These are phyloP conservation scores for Colletotrichum tanaceti DNA, from an alignment of 2,329 filamentous ascomycete genomes.

Conservation along the genomic window DNA sequence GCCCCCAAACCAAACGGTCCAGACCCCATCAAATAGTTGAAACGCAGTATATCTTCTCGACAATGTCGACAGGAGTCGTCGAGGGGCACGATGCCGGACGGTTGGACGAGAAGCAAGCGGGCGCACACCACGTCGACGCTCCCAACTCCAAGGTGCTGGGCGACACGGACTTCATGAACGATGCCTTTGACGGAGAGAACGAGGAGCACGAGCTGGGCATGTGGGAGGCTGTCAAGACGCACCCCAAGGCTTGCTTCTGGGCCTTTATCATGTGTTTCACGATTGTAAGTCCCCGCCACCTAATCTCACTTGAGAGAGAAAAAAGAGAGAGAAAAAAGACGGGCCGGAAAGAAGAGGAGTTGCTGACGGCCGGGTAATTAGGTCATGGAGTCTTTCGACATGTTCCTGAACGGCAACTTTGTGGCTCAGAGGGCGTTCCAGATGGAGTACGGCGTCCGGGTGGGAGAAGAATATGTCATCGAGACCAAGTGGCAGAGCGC, in stretches of 20 bases:
- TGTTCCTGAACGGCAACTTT: slow-evolving; percentile 61
- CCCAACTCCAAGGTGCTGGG: slow-evolving; percentile 50
- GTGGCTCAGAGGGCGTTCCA: slow-evolving; percentile 56
- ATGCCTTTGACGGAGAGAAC: slow-evolving; percentile 57
- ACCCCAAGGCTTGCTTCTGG: slow-evolving; percentile 60
- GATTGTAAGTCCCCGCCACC: slow-evolving; percentile 56
- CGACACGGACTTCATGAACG: slow-evolving; percentile 53
- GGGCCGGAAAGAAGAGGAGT: too few species aligned
- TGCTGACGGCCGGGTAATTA: slow-evolving; percentile 40
- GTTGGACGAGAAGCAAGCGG: slow-evolving; percentile 37
- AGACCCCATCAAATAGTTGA: too few species aligned
- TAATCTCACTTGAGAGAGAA: too few species aligned
- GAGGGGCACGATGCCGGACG: slow-evolving; percentile 21
- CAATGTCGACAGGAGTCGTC: slow-evolving; percentile 37
- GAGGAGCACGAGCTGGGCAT: slow-evolving; percentile 55
- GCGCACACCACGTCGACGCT: slow-evolving; percentile 44
- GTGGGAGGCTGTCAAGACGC: slow-evolving; percentile 52
- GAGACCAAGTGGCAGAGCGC: slow-evolving; percentile 56
- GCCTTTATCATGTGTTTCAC: slow-evolving; percentile 63
- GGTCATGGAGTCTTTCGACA: slow-evolving; percentile 64
- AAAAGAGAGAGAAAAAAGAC: too few species aligned
- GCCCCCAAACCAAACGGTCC: too few species aligned
- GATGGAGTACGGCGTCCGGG: slow-evolving; percentile 50
- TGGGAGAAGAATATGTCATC: slow-evolving; percentile 45
- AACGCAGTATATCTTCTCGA: too few species aligned